A percentile compares a stretch with the other conserved stretches of the same genome.
Evolutionary conservation across 2,329 filamentous ascomycete genomes (phyloP).

Genomic region (Bipolaris zeicola): DNA sequence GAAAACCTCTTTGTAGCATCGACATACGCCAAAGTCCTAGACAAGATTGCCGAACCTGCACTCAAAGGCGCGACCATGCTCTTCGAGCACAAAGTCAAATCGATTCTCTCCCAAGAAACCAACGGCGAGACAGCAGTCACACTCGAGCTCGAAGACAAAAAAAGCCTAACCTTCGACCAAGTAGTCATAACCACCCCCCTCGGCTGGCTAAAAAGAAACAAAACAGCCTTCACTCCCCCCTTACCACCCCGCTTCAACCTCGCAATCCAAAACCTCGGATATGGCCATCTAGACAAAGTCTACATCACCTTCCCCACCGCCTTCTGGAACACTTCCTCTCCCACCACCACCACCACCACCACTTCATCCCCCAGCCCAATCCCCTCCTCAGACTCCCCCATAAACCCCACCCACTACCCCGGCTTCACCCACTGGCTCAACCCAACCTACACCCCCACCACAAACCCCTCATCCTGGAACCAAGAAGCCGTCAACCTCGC

Average conservation of each 20-base stretch:
- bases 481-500: slow-evolving; percentile 80
- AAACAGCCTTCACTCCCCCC: slow-evolving; percentile 62
- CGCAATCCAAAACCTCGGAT: slow-evolving; percentile 69
- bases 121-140: slow-evolving; percentile 28
- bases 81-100: slow-evolving; percentile 55
- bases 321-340: slow-evolving; percentile 66
- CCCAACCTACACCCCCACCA: slow-evolving; percentile 67
- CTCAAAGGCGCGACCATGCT: slow-evolving; percentile 61
- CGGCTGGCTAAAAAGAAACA: slow-evolving; percentile 57
- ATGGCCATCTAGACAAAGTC: slow-evolving; percentile 72
- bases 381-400: slow-evolving; percentile 35
- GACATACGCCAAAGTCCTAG: slow-evolving; percentile 65
- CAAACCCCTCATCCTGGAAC: slow-evolving; percentile 70
- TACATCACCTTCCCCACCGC: slow-evolving; percentile 70
- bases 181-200: slow-evolving; percentile 71
- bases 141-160: slow-evolving; percentile 56
- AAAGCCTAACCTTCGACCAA: slow-evolving; percentile 64
- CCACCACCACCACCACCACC: neutral
- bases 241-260: slow-evolving; percentile 63
- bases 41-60: slow-evolving; percentile 63
- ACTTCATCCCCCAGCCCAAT: slow-evolving; percentile 1
- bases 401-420: slow-evolving; percentile 52
- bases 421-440: slow-evolving; percentile 79
- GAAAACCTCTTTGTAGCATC: slow-evolving; percentile 68
- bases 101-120: slow-evolving; percentile 42